Evolutionary conservation across 257 asterid species (phyloP), one percentile per base, ranked within the genome.

Genomic region (Solanum sparsipilum): DNA sequence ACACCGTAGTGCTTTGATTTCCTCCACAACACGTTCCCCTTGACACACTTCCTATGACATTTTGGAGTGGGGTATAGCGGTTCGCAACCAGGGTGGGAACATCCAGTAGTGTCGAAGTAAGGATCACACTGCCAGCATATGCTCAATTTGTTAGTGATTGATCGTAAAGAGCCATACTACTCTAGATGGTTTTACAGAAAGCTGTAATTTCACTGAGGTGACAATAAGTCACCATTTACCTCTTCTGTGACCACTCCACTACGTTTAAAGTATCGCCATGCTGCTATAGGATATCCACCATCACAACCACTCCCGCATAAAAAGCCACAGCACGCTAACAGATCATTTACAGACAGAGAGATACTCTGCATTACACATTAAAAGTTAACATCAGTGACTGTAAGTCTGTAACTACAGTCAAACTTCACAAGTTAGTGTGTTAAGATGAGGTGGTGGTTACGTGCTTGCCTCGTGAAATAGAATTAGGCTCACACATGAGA

Each of bases 31-130:
- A 92, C 89, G 91, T 96, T 97, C 88, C 89, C 88, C n/a, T 90
- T 94, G 65, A 92, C 90, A 88, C 99, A 97, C 89, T 88, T 94
- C 90, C 88, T 90, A 88, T 83, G 89, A 44, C 99, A 97, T 90
- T 88, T 90, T 29, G 99, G 99, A 31, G 99, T 96, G 60, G 98
- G 98, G 87, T 90, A 97, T 16, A 48, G 93, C 65, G 98, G 98
- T 90, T 94, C 97, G 18, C 99, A 96, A 83, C 99, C 99, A 27
- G 99, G 99, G 88, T 97, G 99, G 31, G 99, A 93, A 92, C 99
- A 97, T 85, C 99, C 99, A 39, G n/a, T 83, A 36, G 86, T 91
- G 87, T 97, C 99, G 85, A 97, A 96, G 95, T 97, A 97, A 76
- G 99, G 99, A 90, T 97, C 98, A 88, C 99, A 97, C 98, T 96